Base-by-base conservation (phyloP, 257 asterid species). In the Solanum paucissectum region DNA sequence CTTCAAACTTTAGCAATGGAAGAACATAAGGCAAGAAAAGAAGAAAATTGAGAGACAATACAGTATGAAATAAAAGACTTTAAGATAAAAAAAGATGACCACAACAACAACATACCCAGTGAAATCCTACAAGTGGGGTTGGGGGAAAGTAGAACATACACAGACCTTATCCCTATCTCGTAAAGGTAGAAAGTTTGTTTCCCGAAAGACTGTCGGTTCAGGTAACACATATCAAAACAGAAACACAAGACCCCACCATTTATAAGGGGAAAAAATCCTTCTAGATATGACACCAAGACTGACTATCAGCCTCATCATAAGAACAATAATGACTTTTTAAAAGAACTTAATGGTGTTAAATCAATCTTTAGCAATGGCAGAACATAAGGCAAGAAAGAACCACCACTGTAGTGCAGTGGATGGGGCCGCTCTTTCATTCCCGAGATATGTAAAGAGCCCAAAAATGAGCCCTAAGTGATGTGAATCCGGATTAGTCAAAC, bases 351-450 rank as follows among this genome's bases (percentile, higher is more conserved):
- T 40, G 23, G 7, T 42, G 34, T n/a, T 40, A 40, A 40, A 40
- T 40, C 21, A 76, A 40, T 1, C 21, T n/a, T 76, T 76, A 76
- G 33, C 83, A 38, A 75, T n/a, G 55, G 34, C 58, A 38, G 55
- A 12, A 38, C 34, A 76, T 12, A 7, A 76, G 83, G 23, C 12
- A 38, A 73, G 29, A 69, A 37, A 74, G 33, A 40, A 40, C 1
- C 36, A 68, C 9, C 5, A 1, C 18, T 68, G 23, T 27, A 5
- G 6, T 3, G 21, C 11, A 68, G 5, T 2, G 10, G 21, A 27
- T 12, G 36, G 0, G 9, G 3, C 1, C 3, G 36, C 10, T 52
- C 62, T 52, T 52, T 52, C 23, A 0, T 23, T 4, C 23, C 4
- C 9, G 0, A 3, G 10, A 6, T 27, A 68, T 64, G 73, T 9